Conservation (phyloP, 2,329 filamentous ascomycete species). For the Hymenoscyphus fructigenus region DNA sequence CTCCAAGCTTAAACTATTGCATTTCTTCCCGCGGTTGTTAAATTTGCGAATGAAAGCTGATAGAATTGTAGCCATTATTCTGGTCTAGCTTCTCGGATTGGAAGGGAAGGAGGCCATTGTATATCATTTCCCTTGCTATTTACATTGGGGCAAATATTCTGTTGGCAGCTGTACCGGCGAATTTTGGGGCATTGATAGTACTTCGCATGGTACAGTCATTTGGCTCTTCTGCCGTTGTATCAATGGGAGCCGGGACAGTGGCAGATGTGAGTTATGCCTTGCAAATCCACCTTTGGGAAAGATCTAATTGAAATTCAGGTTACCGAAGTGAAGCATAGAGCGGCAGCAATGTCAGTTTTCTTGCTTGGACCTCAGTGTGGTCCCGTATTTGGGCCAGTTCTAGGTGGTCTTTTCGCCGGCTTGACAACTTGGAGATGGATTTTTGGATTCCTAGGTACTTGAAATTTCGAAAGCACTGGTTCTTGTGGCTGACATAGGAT, state of each 20-base stretch:
- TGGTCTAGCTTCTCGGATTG: constrained; percentile 10
- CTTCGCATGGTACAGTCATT: constrained; percentile 11
- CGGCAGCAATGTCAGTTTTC: constrained; percentile 12
- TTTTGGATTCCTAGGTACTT: constrained; percentile 9
- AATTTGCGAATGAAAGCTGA: background rate
- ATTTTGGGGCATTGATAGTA: constrained; percentile 8
- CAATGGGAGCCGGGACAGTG: constrained; percentile 9
- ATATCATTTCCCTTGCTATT: constrained; percentile 10
- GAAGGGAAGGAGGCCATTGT: constrained; percentile 10
- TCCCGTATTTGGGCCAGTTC: constrained; percentile 7
- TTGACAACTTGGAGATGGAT: constrained; percentile 12
- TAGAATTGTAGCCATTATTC: constrained; percentile 4
- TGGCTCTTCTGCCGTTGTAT: constrained; percentile 7
- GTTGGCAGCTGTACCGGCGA: constrained; percentile 8
- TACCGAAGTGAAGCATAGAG: constrained; percentile 11
- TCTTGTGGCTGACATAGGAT: background rate
- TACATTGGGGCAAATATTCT: constrained; percentile 10
- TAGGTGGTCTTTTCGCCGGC: constrained; percentile 11
- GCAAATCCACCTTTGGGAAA: background rate
- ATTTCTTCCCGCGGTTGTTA: too few species aligned
- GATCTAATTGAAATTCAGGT: background rate
- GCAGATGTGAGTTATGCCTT: constrained; percentile 6
- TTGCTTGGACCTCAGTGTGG: constrained; percentile 10
- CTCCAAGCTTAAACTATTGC: background rate
- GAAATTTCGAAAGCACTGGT: background rate